phyloP scores from a whole-genome alignment of 2,329 filamentous ascomycete genomes.

The Trichoderma aggressivum region DNA sequence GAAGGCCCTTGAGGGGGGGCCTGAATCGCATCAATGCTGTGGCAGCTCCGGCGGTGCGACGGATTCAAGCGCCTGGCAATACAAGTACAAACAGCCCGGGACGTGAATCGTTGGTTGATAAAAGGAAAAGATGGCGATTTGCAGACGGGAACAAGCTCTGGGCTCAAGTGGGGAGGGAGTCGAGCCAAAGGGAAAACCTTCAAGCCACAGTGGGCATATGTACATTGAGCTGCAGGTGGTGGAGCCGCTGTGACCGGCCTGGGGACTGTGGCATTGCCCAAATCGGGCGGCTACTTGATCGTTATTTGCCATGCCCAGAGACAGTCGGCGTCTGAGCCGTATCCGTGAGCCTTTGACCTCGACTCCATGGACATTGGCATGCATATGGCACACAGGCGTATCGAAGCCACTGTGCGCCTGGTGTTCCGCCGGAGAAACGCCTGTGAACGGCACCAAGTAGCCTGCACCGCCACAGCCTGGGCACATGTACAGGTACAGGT shows the following conservation, averaged over 20 bases:
- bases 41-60: background rate
- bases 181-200: background rate
- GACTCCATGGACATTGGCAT: background rate
- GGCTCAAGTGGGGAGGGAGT: constrained; percentile 4
- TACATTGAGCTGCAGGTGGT: background rate
- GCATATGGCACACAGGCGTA: background rate
- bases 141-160: constrained; percentile 9
- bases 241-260: background rate
- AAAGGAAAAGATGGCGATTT: constrained; percentile 5
- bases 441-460: background rate
- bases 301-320: constrained; percentile 8
- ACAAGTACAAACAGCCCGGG: too few species aligned
- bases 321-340: background rate
- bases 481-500: background rate
- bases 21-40: constrained; percentile 15
- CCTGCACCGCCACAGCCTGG: background rate
- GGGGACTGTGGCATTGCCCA: background rate
- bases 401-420: background rate
- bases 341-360: background rate
- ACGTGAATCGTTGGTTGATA: background rate
- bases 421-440: background rate
- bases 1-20: constrained; percentile 5
- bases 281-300: background rate
- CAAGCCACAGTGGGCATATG: constrained; percentile 10
- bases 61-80: background rate